A percentile compares a stretch with the other conserved stretches of the same genome.
phyloP scores from a whole-genome alignment of 1,139 yeast species.

The Pichia sp. region DNA sequence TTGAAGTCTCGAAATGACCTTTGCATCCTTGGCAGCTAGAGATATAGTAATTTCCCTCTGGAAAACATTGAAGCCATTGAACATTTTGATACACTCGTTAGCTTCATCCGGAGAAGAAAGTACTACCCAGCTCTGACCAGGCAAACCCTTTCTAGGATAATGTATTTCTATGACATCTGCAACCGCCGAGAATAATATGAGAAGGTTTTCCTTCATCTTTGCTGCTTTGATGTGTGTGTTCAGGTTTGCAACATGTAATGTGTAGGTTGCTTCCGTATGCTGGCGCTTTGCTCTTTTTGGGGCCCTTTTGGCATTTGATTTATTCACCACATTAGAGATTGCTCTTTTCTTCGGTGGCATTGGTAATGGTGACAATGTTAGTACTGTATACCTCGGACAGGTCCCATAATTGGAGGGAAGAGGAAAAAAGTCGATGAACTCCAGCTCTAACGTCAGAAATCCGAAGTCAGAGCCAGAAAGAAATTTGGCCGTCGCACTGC shows the following conservation, averaged over 20 bases:
- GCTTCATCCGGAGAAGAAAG: conserved; percentile 47
- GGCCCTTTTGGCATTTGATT: neutral
- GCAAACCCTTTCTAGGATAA: conserved; percentile 39
- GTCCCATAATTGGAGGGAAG: too few species aligned
- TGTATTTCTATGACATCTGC: conserved; percentile 62
- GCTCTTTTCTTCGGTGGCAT: conserved; percentile 15
- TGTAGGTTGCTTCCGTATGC: conserved; percentile 7
- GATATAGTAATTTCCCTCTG: conserved; percentile 48
- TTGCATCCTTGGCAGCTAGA: conserved; percentile 22
- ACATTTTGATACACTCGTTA: conserved; percentile 38
- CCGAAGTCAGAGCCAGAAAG: too few species aligned
- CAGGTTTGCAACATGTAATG: conserved; percentile 60
- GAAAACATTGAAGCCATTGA: conserved; percentile 46
- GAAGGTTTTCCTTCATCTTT: conserved; percentile 47
- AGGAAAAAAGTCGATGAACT: too few species aligned
- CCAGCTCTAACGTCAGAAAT: too few species aligned
- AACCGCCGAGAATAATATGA: conserved; percentile 55
- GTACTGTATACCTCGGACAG: neutral
- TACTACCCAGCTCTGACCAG: conserved; percentile 76
- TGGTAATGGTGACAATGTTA: too few species aligned
- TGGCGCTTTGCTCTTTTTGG: conserved; percentile 7
- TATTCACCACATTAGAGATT: neutral
- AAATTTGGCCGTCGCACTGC: too few species aligned
- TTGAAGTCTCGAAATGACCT: too few species aligned
- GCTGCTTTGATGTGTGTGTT: conserved; percentile 50